Conservation (phyloP, 108 stramenopile genomes). For the Aureococcus anophagefferens region DNA sequence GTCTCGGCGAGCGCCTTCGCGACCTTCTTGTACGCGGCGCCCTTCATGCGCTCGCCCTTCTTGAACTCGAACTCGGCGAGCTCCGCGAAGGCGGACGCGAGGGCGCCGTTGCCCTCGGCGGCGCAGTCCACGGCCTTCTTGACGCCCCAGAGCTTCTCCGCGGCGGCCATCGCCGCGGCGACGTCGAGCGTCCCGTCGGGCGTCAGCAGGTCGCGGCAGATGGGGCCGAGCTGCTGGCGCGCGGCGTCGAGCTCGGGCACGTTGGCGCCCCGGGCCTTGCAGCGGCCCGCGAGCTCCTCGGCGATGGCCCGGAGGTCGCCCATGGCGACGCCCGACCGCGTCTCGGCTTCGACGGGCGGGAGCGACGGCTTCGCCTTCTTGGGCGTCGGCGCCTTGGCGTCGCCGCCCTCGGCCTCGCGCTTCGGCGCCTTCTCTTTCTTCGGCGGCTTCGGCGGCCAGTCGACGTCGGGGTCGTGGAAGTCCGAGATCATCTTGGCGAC, state of each 20-base stretch:
- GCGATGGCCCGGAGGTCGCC: neutral
- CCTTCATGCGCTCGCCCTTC: neutral
- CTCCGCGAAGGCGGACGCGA: neutral
- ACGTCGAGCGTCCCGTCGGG: neutral
- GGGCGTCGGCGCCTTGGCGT: neutral
- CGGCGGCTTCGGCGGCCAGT: neutral
- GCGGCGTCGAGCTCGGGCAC: neutral
- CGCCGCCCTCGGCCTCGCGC: neutral
- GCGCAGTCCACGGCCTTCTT: neutral
- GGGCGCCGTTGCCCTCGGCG: neutral
- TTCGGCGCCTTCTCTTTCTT: neutral
- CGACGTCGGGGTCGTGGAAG: neutral
- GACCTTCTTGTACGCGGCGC: neutral
- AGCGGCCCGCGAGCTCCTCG: neutral
- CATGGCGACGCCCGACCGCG: neutral
- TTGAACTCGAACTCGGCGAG: neutral
- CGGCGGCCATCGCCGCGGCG: neutral
- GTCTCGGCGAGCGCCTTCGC: neutral
- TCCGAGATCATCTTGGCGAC: neutral
- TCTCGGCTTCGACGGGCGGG: neutral
- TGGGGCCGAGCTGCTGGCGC: no score
- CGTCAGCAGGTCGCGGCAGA: no score
- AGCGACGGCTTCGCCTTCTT: neutral
- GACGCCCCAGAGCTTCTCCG: neutral
- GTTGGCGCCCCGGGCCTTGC: neutral